Conservation (phyloP, 1,139 yeast species). For the Diutina mesorugosa region DNA sequence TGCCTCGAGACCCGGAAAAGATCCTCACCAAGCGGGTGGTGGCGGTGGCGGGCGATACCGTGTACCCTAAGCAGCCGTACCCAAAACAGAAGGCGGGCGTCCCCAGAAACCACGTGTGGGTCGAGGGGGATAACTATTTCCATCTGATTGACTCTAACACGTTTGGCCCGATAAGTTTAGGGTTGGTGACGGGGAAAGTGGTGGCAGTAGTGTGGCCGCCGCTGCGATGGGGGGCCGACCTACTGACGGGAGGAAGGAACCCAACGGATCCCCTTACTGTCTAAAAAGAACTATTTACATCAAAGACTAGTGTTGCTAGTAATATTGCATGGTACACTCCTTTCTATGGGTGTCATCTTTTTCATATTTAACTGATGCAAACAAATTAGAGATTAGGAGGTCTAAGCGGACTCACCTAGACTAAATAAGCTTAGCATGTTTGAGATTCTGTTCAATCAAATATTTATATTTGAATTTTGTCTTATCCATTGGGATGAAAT, state of each 20-base stretch:
- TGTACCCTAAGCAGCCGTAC: constrained; percentile 46
- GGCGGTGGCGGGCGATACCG: constrained; percentile 60
- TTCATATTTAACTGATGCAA: no score
- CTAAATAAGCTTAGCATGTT: no score
- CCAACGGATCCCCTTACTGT: background rate
- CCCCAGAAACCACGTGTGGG: constrained; percentile 83
- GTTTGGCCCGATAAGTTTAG: constrained; percentile 78
- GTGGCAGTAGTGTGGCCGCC: constrained; percentile 57
- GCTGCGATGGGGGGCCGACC: constrained; percentile 17
- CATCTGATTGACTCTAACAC: constrained; percentile 77
- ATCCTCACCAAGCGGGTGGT: constrained; percentile 66
- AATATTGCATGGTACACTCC: no score
- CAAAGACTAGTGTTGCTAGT: no score
- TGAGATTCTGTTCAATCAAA: no score
- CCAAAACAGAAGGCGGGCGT: constrained; percentile 48
- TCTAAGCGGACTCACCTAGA: no score
- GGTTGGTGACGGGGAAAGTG: constrained; percentile 66
- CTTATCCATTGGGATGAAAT: no score
- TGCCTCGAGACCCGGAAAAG: constrained; percentile 68
- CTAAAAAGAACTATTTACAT: no score
- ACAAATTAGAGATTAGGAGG: no score
- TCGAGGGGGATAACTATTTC: constrained; percentile 80
- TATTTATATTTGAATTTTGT: no score
- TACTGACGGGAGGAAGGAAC: background rate
- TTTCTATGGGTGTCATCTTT: no score